Conservation (phyloP, 1,284 basidiomycete genomes). For the Cutaneotrichosporon cutaneum region DNA sequence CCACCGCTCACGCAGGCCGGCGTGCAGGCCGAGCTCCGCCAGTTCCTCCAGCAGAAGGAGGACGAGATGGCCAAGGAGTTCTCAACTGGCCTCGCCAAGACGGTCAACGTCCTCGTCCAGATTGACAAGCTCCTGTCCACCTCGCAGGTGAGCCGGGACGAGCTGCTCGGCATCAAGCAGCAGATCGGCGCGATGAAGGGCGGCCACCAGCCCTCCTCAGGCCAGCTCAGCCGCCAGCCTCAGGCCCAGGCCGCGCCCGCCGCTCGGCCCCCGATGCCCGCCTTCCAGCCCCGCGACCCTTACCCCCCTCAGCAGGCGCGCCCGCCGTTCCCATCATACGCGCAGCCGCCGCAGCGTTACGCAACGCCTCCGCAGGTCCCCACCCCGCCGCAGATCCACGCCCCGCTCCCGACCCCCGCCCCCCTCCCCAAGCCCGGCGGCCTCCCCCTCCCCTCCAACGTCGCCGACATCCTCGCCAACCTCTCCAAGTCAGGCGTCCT, state of each 20-base stretch:
- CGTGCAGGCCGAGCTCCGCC: constrained; percentile 34
- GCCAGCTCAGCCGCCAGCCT: constrained; percentile 20
- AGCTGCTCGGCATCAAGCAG: constrained; percentile 45
- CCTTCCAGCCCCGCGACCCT: constrained; percentile 37
- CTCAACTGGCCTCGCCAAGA: constrained; percentile 23
- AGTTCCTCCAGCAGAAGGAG: constrained; percentile 36
- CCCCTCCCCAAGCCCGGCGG: constrained; percentile 14
- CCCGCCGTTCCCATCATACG: constrained; percentile 21
- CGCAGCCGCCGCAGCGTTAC: constrained; percentile 14
- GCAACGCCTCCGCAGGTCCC: constrained; percentile 32
- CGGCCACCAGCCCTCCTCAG: constrained; percentile 47
- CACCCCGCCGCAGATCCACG: constrained; percentile 22
- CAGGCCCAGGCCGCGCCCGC: constrained; percentile 28
- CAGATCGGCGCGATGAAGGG: constrained; percentile 39
- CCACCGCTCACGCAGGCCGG: constrained; percentile 17
- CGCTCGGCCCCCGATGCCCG: constrained; percentile 40
- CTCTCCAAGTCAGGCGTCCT: constrained; percentile 40
- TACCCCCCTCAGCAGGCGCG: constrained; percentile 24
- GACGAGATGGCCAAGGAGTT: constrained; percentile 38
- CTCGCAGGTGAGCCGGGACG: constrained; percentile 35
- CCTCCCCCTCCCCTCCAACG: constrained; percentile 34
- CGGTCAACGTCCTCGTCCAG: constrained; percentile 43
- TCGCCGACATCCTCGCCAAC: constrained; percentile 45
- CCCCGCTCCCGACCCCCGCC: constrained; percentile 16
- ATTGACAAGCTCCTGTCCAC: constrained; percentile 42